Conservation (phyloP, 352 stramenopile genomes). For the Pythium monospermum region DNA sequence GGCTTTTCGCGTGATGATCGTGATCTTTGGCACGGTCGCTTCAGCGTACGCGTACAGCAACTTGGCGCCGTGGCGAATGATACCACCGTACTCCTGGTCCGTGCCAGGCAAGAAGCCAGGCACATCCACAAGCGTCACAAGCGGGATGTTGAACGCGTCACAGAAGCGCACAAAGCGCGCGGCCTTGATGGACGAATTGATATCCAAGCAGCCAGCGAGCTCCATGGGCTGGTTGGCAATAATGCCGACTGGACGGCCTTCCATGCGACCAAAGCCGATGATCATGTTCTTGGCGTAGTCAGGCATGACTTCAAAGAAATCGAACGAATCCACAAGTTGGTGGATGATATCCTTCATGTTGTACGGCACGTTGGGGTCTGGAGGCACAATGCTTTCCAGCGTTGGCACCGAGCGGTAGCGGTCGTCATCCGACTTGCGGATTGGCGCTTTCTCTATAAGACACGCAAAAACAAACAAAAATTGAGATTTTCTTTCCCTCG, state of each 20-base stretch:
- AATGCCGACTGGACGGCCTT: constrained; percentile 94
- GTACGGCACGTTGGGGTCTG: constrained; percentile 97
- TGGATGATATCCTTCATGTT: constrained; percentile 97
- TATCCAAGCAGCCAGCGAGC: constrained; percentile 96
- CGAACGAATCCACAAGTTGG: constrained; percentile 93
- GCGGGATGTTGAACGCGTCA: constrained; percentile 98
- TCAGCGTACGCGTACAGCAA: constrained; percentile 98
- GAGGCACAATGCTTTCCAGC: constrained; percentile 92
- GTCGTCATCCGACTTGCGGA: constrained; percentile 82
- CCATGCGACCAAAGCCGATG: constrained; percentile 95
- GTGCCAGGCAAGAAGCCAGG: constrained; percentile 97
- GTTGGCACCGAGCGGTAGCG: constrained; percentile 80
- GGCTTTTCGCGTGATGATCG: constrained; percentile 97
- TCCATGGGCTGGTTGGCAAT: constrained; percentile 98
- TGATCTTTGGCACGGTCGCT: constrained; percentile 97
- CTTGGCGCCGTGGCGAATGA: constrained; percentile 97
- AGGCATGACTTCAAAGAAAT: constrained; percentile 97
- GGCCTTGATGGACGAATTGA: constrained; percentile 95
- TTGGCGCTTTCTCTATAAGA: constrained; percentile 61
- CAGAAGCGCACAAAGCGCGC: constrained; percentile 98
- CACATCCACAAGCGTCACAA: constrained; percentile 98
- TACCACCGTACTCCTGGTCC: constrained; percentile 87
- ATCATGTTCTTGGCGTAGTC: constrained; percentile 98
- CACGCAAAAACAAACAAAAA: not conserved
- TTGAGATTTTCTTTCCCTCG: not conserved